Evolutionary conservation across 352 stramenopile species (phyloP), one percentile per base, ranked within the genome.

Genomic region (Phytophthora tubulina): DNA sequence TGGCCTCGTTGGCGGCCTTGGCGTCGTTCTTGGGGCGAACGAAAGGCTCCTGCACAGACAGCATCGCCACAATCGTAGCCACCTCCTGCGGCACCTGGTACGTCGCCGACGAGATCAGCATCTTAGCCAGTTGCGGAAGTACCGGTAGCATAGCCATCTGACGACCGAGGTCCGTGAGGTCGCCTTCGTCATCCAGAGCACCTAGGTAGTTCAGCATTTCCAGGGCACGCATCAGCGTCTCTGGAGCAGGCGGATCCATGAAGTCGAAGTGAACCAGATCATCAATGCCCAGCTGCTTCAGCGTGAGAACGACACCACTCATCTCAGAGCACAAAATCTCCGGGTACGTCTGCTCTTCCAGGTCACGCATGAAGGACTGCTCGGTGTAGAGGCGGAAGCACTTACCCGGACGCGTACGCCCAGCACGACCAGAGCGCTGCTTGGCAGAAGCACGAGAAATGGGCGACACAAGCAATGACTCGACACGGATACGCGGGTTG

Each of bases 181-280:
- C 91, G 33, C 98, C 98, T 49, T 99, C 97, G 61, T 99, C 97
- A 73, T 99, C 96, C 3, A 99, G 70, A 15, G 97, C 98, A 46
- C 97, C 98, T 0, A 99, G 79, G 66, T 99, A 99, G 78, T 99
- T 99, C 44, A 99, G 82, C 76, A 99, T 92, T 76, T 99, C 98
- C 38, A 99, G 78, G 35, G 98, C 97, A 75, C 98, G 86, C 96
- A 99, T 99, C 17, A 99, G 79, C 31, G 98, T 99, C 75, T 99
- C 97, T 0, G 98, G 96, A 6, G 98, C 97, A 17, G 98, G 98
- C 35, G 98, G 98, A 73, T 99, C 98, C 97, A 99, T 99, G 69
- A 99, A 99, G 88, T 99, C 98, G 72, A 99, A 99, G 74, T 99
- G 95, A 4, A 99, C 97, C 6, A 99, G 84, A 72, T 99, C 97